phyloP scores from a whole-genome alignment of 2,329 filamentous ascomycete genomes.

The Colletotrichum filicis region DNA sequence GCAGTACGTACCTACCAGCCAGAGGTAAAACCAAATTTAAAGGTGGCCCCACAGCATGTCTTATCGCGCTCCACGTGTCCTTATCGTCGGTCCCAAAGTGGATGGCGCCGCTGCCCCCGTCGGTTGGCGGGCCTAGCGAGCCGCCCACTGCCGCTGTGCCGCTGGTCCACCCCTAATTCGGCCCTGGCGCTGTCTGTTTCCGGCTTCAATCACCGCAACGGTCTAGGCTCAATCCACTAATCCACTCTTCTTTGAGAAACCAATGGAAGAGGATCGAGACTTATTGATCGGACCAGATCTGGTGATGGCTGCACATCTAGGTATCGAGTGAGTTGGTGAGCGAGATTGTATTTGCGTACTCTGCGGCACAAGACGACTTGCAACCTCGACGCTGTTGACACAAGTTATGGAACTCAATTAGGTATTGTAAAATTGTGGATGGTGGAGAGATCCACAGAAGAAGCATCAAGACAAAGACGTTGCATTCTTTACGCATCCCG shows the following conservation, averaged over 20 bases:
- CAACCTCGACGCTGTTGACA: too few relatives aligned
- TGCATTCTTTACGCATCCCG: too few relatives aligned
- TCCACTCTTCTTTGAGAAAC: not conserved
- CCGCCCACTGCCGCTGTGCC: conserved; percentile 14
- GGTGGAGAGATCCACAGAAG: too few relatives aligned
- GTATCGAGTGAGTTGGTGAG: too few relatives aligned
- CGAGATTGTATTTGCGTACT: too few relatives aligned
- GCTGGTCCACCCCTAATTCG: conserved; percentile 1
- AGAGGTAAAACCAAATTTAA: conserved; percentile 14
- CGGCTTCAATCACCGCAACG: not conserved
- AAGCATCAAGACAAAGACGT: too few relatives aligned
- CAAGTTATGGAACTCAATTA: too few relatives aligned
- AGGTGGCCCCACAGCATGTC: not conserved
- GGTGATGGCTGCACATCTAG: not conserved
- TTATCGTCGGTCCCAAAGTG: conserved; percentile 20
- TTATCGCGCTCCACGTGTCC: conserved; percentile 35
- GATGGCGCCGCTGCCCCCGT: conserved; percentile 8
- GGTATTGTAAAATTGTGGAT: too few relatives aligned
- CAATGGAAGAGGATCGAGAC: too few relatives aligned
- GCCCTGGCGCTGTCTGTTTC: not conserved
- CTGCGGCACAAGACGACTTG: too few relatives aligned
- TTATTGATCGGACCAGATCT: too few relatives aligned
- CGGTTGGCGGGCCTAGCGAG: conserved; percentile 25
- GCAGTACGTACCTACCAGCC: not conserved
- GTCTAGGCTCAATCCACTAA: not conserved